A percentile compares a stretch with the other conserved stretches of the same genome.
These are phyloP conservation scores for Colletotrichum kahawae DNA, from an alignment of 2,329 filamentous ascomycete genomes.

Conservation along the genomic window DNA sequence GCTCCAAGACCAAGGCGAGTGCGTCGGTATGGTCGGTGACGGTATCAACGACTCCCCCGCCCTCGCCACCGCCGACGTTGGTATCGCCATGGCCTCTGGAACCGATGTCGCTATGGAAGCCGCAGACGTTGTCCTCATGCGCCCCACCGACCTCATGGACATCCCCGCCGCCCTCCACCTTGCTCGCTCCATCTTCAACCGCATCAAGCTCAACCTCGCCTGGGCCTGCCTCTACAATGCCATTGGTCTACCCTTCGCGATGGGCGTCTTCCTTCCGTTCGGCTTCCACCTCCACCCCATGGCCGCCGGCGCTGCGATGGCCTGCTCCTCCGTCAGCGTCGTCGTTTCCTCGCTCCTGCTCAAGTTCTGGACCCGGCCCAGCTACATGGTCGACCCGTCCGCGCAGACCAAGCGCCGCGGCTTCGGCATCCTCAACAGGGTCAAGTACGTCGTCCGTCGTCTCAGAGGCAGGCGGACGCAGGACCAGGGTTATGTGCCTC, in stretches of 20 bases:
- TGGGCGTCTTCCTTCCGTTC: slow-evolving; percentile 93
- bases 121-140: slow-evolving; percentile 95
- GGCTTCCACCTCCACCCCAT: slow-evolving; percentile 90
- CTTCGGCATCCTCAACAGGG: slow-evolving; percentile 46
- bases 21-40: slow-evolving; percentile 96
- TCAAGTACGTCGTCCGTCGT: slow-evolving; percentile 43
- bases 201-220: slow-evolving; percentile 91
- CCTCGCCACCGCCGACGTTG: slow-evolving; percentile 88
- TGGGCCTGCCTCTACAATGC: slow-evolving; percentile 96
- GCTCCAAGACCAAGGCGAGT: slow-evolving; percentile 75
- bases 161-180: slow-evolving; percentile 88
- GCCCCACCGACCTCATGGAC: slow-evolving; percentile 86
- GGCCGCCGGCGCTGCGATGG: slow-evolving; percentile 95
- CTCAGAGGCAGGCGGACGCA: slow-evolving; percentile 42
- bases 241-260: slow-evolving; percentile 90
- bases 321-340: slow-evolving; percentile 86
- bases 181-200: slow-evolving; percentile 81
- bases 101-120: slow-evolving; percentile 99
- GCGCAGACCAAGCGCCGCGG: slow-evolving; percentile 62
- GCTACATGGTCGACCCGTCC: slow-evolving; percentile 80
- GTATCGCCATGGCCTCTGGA: slow-evolving; percentile 89
- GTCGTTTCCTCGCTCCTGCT: slow-evolving; percentile 83
- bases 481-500: slow-evolving; percentile 64
- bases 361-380: slow-evolving; percentile 83
- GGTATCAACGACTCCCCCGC: slow-evolving; percentile 98